Conservation (phyloP, 441 rosid genomes). For the Arabidopsis lyrata region DNA sequence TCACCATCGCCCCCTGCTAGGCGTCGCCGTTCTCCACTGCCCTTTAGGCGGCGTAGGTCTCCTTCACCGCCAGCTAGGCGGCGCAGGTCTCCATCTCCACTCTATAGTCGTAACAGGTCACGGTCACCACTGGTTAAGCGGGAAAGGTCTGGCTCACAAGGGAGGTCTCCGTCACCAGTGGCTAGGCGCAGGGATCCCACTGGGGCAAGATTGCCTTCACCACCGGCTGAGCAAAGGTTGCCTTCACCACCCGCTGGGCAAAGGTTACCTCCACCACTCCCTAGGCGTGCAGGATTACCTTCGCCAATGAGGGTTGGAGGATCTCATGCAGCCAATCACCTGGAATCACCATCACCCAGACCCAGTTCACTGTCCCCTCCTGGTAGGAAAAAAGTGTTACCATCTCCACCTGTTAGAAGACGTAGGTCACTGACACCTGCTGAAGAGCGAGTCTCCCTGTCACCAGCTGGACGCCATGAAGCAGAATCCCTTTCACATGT, state of each 20-base stretch:
- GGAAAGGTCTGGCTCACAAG: conserved; percentile 47
- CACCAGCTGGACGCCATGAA: conserved; percentile 46
- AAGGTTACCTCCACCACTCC: conserved; percentile 48
- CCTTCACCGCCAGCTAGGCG: conserved; percentile 50
- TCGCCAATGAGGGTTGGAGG: conserved; percentile 48
- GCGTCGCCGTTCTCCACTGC: conserved; percentile 40
- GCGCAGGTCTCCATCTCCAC: conserved; percentile 46
- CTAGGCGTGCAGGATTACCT: conserved; percentile 55
- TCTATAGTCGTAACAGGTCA: conserved; percentile 41
- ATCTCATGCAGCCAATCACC: conserved; percentile 37
- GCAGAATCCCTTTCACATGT: conserved; percentile 38
- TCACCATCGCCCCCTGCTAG: conserved; percentile 53
- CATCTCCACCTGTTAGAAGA: conserved; percentile 49
- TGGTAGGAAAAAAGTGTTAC: conserved; percentile 38
- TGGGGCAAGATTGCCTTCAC: conserved; percentile 56
- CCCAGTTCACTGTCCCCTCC: conserved; percentile 36
- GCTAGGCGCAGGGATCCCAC: conserved; percentile 48
- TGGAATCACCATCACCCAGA: conserved; percentile 48
- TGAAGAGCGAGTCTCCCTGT: conserved; percentile 56
- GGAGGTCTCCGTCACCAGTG: conserved; percentile 50
- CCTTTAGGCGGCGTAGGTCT: conserved; percentile 50
- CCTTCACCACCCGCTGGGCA: conserved; percentile 44
- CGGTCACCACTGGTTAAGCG: conserved; percentile 39
- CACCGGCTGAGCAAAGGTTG: conserved; percentile 38
- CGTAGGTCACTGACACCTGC: conserved; percentile 53